A percentile compares a stretch with the other conserved stretches of the same genome.
Conservation (phyloP, 1,284 basidiomycete species). For the Moesziomyces sp. region DNA sequence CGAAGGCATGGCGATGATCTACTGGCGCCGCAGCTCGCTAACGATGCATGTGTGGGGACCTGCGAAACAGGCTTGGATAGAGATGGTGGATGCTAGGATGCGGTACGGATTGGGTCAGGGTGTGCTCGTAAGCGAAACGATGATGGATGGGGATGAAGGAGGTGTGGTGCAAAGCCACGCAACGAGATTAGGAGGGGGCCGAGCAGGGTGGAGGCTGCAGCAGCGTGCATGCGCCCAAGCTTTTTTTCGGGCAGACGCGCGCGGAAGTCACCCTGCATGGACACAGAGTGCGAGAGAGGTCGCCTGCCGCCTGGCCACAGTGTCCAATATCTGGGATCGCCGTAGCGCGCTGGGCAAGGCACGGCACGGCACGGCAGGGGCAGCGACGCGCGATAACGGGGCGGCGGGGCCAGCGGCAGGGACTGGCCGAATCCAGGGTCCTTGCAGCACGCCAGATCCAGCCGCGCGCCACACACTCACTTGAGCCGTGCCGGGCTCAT, state of each 20-base stretch:
- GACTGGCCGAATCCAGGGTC: conserved; percentile 11
- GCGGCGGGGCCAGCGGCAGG: too few species aligned
- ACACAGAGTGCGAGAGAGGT: background rate
- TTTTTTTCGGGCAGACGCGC: conserved; percentile 11
- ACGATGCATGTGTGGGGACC: background rate
- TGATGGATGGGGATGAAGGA: background rate
- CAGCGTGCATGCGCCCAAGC: conserved; percentile 4
- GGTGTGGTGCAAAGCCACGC: background rate
- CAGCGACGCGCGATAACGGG: background rate
- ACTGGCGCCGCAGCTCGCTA: background rate
- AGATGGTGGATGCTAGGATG: background rate
- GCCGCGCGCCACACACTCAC: too few species aligned
- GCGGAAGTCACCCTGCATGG: conserved; percentile 27
- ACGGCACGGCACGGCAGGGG: background rate
- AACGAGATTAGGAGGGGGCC: background rate
- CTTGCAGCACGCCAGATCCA: conserved; percentile 5
- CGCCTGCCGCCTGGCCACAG: too few species aligned
- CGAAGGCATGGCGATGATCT: conserved; percentile 45
- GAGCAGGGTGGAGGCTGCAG: background rate
- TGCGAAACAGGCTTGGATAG: too few species aligned
- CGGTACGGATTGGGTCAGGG: background rate
- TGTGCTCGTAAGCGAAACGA: background rate
- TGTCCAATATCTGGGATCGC: too few species aligned
- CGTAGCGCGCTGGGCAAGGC: too few species aligned
- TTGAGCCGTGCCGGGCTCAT: too few species aligned